Base-by-base conservation (phyloP, 257 asterid species). In the Datura wrightii region DNA sequence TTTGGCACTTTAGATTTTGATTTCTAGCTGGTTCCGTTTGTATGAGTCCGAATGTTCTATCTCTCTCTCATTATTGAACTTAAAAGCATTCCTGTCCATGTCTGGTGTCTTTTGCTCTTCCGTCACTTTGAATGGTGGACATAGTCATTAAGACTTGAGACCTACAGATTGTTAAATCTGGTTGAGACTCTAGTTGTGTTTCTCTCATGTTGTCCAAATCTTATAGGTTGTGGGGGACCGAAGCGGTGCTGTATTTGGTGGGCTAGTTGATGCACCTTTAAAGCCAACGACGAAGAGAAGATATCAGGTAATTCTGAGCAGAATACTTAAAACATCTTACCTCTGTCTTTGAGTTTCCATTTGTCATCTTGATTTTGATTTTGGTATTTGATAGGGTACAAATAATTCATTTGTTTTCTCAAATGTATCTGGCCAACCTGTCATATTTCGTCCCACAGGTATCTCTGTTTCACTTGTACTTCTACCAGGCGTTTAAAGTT, bases 161-260 rank as follows among this genome's bases (percentile, higher is more conserved):
- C 59, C 50, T 76, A 2, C 56, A 24, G 1, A 76, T 76, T 76
- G n/a, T 76, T 74, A 24, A 24, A 74, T 48, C 41, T 72, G 58
- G 3, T 15, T 24, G 10, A 19, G 10, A 72, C 11, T 11, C 62
- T 52, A 31, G 82, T 76, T 46, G 52, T 83, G 78, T 79, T 55
- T 82, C 56, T 52, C 72, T 83, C 15, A 16, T 59, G 34, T 71
- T 24, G 48, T 71, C 82, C 83, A 13, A 56, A 44, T 48, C 31
- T 81, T 88, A 74, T 84, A 96, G 99, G 98, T 93, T 89, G 98
- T 96, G 24, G 99, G 99, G 82, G 99, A 96, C 84, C 92, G 95
- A 60, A 91, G 88, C 5, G 98, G 99, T 70, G 93, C 97, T 42
- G 90, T 95, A 81, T 96, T 94, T 90, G 98, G 99, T 63, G 99